Conservation (phyloP, 2,329 filamentous ascomycete genomes). For the Raffaelea deltoideospora region DNA sequence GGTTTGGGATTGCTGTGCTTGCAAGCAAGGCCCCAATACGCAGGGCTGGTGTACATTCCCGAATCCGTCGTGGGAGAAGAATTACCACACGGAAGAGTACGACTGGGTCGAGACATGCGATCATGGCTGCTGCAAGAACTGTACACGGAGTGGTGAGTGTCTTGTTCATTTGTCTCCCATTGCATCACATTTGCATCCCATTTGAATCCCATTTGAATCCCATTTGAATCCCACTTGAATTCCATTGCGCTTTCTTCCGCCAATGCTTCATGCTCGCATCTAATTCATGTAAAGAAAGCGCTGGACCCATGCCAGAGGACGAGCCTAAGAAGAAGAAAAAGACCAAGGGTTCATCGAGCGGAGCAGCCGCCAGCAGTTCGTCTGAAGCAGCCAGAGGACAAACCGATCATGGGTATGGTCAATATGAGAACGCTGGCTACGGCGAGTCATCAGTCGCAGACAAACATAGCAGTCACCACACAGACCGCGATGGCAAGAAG, state of each 20-base stretch:
- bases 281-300: constrained; percentile 3
- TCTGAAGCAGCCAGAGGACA: not conserved
- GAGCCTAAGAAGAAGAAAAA: constrained; percentile 5
- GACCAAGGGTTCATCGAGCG: not conserved
- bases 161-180: too few species aligned
- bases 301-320: constrained; percentile 7
- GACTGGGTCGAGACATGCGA: constrained; percentile 29
- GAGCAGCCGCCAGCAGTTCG: not conserved
- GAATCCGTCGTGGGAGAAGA: constrained; percentile 16
- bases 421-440: not conserved
- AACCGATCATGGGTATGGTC: not conserved
- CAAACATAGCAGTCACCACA: not conserved
- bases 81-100: constrained; percentile 16
- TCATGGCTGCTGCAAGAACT: constrained; percentile 36
- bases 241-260: not conserved
- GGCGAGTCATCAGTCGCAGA: not conserved
- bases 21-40: constrained; percentile 33
- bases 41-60: constrained; percentile 35
- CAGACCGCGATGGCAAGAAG: constrained; percentile 1
- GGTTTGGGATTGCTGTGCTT: constrained; percentile 39
- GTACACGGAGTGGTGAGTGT: constrained; percentile 26
- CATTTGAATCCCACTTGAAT: too few species aligned
- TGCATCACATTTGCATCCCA: too few species aligned
- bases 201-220: too few species aligned
- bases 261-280: not conserved